phyloP scores from a whole-genome alignment of 768 basidiomycete genomes.

The Rhizopogon salebrosus region DNA sequence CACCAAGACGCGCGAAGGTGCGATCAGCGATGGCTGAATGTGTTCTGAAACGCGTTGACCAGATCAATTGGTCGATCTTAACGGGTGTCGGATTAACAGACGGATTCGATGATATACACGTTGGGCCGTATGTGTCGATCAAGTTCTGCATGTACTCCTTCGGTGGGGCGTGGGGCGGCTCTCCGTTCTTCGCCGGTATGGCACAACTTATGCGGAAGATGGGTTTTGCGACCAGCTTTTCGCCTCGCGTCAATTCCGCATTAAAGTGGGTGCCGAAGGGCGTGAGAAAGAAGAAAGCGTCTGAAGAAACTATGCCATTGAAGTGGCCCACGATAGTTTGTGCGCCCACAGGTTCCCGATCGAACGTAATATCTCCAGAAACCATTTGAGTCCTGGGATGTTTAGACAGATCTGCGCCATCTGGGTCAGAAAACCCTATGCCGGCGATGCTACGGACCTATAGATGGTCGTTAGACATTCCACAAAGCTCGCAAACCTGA shows the following conservation, averaged over 20 bases:
- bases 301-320: constrained; percentile 14
- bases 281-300: constrained; percentile 26
- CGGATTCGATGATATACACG: background rate
- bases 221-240: background rate
- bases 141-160: constrained; percentile 1
- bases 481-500: background rate
- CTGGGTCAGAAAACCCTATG: constrained; percentile 41
- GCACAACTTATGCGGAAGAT: constrained; percentile 36
- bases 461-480: background rate
- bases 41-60: constrained; percentile 39
- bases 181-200: constrained; percentile 24
- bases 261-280: constrained; percentile 22
- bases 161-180: constrained; percentile 19
- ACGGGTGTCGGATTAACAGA: constrained; percentile 18
- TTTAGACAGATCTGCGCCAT: constrained; percentile 17
- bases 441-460: constrained; percentile 40
- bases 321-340: constrained; percentile 8
- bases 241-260: background rate
- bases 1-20: constrained; percentile 26
- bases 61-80: constrained; percentile 28
- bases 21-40: constrained; percentile 35
- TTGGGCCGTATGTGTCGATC: background rate
- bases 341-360: constrained; percentile 17
- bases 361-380: constrained; percentile 42
- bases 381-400: constrained; percentile 32